Conservation (phyloP, 1,284 basidiomycete species). For the Cutaneotrichosporon sp. region DNA sequence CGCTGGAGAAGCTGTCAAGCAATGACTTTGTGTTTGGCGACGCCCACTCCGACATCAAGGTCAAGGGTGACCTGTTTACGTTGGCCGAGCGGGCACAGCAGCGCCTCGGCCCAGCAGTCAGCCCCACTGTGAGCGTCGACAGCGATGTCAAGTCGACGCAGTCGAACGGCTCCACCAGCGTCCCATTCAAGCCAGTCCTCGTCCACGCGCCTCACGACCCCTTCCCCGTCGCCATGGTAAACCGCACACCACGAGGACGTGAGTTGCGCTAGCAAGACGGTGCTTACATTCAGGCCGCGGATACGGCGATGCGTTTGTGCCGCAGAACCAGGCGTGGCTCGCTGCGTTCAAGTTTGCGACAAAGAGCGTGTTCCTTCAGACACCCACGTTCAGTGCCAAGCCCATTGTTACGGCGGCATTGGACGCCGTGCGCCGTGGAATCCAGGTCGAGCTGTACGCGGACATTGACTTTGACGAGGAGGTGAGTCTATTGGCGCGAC, state of each 20-base stretch:
- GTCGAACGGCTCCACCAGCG: no score
- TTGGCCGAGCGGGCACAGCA: conserved; percentile 17
- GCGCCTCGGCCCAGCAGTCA: conserved; percentile 13
- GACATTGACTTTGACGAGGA: conserved; percentile 61
- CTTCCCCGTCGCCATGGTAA: conserved; percentile 65
- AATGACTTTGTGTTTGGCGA: conserved; percentile 22
- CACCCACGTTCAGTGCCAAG: conserved; percentile 64
- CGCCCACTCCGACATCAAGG: conserved; percentile 18
- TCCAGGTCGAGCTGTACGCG: conserved; percentile 60
- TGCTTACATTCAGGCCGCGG: conserved; percentile 20
- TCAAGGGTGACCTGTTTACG: conserved; percentile 23
- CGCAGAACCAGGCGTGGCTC: conserved; percentile 68
- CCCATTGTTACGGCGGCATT: conserved; percentile 61
- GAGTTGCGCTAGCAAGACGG: no score
- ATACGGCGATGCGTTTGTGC: conserved; percentile 38
- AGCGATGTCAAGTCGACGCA: no score
- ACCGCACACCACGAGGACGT: conserved; percentile 59
- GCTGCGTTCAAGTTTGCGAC: conserved; percentile 61
- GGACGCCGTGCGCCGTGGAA: conserved; percentile 58
- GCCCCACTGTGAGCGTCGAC: background rate
- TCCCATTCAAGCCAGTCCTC: conserved; percentile 50
- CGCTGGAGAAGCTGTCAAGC: background rate
- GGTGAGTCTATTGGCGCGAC: conserved; percentile 13
- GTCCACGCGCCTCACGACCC: conserved; percentile 56
- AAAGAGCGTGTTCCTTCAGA: conserved; percentile 65